Evolutionary conservation across 106 monocot species (phyloP), one percentile per base, ranked within the genome.

Genomic region (Ottelia alismoides): DNA sequence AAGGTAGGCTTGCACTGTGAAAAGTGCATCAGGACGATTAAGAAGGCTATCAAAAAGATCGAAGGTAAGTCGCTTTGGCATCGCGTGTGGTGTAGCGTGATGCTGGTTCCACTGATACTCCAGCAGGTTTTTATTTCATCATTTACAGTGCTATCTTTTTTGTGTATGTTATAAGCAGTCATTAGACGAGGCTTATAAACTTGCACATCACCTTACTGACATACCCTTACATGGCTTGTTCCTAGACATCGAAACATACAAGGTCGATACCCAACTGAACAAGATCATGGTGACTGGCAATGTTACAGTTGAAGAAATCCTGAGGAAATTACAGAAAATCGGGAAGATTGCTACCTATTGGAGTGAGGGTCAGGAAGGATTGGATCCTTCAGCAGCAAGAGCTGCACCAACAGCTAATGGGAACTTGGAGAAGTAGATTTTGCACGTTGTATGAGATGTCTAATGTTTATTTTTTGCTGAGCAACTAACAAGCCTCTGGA

Each of bases 1-100:
- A 84, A 80, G 77, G 90, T 90, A 0, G 90, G 90, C 25, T 70
- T 90, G 65, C 84, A 90, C 70, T 90, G 90, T 26, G 72, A 84
- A 2, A 69, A 69, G 56, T 90, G 90, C 74, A 64, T 56, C 69
- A 80, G 81, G 52, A 72, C 90, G 28, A 90, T 90, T 65, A 84
- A 84, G 72, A 90, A 90, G 66, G 89, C 89, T 31, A 84, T 90
- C 60, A 90, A 80, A 65, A 90, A 84, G 52, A 84, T 90, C 31
- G 90, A 90, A 35, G 90, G 90, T 90, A 76, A 49, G 31, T 35
- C 35, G 9, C 35, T 5, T 6, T 35, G 9, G 35, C 9, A 12
- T 19, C 1, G 28, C 52, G 3, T 17, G 47, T 1, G 47, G n/a
- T n/a, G n/a, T n/a, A n/a, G n/a, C n/a, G n/a, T n/a, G n/a, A n/a